Evolutionary conservation across 495 filamentous ascomycete species (phyloP), one percentile per base, ranked within the genome.

Genomic region (Pseudotulostoma volvatum): DNA sequence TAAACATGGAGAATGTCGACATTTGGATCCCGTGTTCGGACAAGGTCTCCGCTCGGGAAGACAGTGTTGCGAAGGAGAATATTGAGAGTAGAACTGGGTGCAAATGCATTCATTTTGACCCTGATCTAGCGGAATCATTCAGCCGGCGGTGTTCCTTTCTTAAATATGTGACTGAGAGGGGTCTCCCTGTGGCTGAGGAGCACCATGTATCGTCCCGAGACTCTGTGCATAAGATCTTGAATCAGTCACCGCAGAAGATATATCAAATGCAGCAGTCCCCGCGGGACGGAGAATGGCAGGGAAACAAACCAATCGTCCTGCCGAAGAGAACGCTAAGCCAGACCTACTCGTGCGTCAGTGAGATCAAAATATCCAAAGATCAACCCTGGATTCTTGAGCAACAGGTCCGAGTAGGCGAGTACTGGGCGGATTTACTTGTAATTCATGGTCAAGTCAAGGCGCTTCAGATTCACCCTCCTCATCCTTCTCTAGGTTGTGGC

Each of bases 21-120:
- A 45, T 86, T 0, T 88, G 81, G 81, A 69, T 87, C 9, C 73
- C 69, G 31, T 83, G 77, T 45, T 81, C 78, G 0, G 70, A 69
- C 7, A 70, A 73, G 5, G 62, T 66, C 11, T 66, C 61, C 1
- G 69, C 70, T 3, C 44, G 76, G 5, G 71, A 79, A 46, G 79
- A 85, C 52, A 79, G 68, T 0, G 49, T 66, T 15, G 77, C 77
- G 2, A 76, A 75, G 44, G 66, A 77, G 34, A 56, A 59, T 1
- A 59, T 85, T 15, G 76, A 81, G 45, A 53, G 52, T 9, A 52
- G 64, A 15, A 77, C 74, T 0, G 35, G 41, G 3, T 84, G 79
- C 49, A 70, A 57, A 44, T 73, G 69, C 17, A 66, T 88, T 7
- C 69, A 81, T 35, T 64, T 71, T 34, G 59, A 68, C 31, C 46